Percentiles rank a stretch among this genome's conserved stretches.
Evolutionary conservation across 2,329 filamentous ascomycete species (phyloP).

Genomic region (Scedosporium apiospermum): DNA sequence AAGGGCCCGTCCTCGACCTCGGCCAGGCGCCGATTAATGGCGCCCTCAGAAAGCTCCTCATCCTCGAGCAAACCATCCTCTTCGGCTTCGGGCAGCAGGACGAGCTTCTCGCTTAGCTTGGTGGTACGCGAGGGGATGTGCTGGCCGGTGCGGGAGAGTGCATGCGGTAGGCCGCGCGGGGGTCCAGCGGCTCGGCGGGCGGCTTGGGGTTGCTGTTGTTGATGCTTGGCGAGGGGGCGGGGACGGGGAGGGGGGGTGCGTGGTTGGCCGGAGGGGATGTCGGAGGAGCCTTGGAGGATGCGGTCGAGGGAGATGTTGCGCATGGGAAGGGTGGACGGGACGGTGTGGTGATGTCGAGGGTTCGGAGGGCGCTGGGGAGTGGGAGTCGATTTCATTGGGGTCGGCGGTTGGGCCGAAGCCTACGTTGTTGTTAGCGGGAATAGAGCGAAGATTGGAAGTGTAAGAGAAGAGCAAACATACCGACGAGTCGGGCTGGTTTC

Average conservation of each 20-base stretch:
- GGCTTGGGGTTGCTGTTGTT: conserved; percentile 21
- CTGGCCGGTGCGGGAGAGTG: conserved; percentile 33
- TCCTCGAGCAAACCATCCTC: conserved; percentile 43
- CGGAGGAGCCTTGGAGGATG: conserved; percentile 84
- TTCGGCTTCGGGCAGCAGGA: conserved; percentile 76
- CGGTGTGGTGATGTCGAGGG: neutral
- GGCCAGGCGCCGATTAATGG: conserved; percentile 27
- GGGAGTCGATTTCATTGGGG: neutral
- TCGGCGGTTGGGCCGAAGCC: neutral
- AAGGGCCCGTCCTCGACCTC: conserved; percentile 54
- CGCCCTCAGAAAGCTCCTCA: conserved; percentile 30
- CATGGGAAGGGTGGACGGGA: conserved; percentile 34
- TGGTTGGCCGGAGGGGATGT: conserved; percentile 90
- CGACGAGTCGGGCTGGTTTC: neutral
- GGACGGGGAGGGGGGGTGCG: conserved; percentile 53
- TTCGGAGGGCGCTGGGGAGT: neutral
- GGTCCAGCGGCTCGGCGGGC: conserved; percentile 17
- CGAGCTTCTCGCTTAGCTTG: conserved; percentile 95
- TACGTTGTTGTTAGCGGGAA: neutral
- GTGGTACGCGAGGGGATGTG: conserved; percentile 76
- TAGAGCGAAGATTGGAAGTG: too few species aligned
- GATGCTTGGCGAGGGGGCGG: conserved; percentile 21
- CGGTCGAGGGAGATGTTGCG: conserved; percentile 87
- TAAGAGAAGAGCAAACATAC: neutral
- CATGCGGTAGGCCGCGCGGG: conserved; percentile 26